Conservation (phyloP, 768 basidiomycete species). For the Russula earlei region DNA sequence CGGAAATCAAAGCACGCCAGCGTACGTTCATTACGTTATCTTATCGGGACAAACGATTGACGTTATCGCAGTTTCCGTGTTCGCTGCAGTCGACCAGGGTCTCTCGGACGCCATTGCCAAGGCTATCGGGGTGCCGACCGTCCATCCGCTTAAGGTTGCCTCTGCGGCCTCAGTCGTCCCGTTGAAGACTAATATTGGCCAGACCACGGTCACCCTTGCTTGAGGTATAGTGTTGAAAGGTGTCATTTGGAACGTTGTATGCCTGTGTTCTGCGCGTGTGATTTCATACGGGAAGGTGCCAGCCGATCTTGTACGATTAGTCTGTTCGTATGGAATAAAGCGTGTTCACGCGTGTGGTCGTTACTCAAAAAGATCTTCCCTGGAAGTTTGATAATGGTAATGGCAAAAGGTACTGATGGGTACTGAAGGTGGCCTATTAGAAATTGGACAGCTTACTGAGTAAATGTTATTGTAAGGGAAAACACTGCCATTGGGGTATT, state of each 20-base stretch:
- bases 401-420: too few species aligned
- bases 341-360: neutral
- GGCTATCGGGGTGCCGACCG: slow-evolving; percentile 50
- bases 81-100: slow-evolving; percentile 60
- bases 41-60: slow-evolving; percentile 45
- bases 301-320: neutral
- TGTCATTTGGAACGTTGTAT: neutral
- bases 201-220: neutral
- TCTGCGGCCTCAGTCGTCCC: slow-evolving; percentile 47
- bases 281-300: neutral
- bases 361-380: too few species aligned
- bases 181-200: slow-evolving; percentile 30
- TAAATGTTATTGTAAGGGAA: too few species aligned
- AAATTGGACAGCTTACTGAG: too few species aligned
- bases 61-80: neutral
- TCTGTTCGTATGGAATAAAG: neutral
- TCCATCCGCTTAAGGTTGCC: slow-evolving; percentile 52
- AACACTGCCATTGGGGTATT: too few species aligned
- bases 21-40: slow-evolving; percentile 37
- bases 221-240: neutral
- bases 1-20: slow-evolving; percentile 51
- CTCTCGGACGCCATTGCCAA: slow-evolving; percentile 73
- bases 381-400: too few species aligned
- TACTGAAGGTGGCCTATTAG: too few species aligned
- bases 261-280: neutral